These are phyloP conservation scores for Pholiota conissans DNA, from an alignment of 768 basidiomycete species.

Conservation along the genomic window DNA sequence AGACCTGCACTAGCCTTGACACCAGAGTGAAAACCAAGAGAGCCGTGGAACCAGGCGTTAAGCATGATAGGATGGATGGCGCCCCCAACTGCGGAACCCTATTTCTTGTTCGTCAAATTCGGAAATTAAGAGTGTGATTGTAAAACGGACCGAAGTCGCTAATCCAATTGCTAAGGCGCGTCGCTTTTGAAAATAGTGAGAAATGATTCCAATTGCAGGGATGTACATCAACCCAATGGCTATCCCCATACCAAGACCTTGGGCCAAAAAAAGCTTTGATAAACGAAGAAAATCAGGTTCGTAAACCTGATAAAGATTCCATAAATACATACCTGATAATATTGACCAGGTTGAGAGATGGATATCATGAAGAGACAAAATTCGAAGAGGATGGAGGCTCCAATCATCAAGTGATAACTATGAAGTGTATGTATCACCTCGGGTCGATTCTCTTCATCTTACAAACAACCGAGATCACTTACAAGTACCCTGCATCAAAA, in stretches of 20 bases:
- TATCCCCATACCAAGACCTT: conserved; percentile 49
- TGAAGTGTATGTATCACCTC: neutral
- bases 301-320: conserved; percentile 24
- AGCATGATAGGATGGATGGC: conserved; percentile 64
- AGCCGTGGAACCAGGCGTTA: conserved; percentile 49
- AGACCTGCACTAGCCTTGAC: conserved; percentile 50
- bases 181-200: conserved; percentile 37
- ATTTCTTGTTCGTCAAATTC: neutral
- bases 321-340: conserved; percentile 33
- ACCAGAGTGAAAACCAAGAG: conserved; percentile 52
- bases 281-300: conserved; percentile 22
- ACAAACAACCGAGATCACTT: no score
- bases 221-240: conserved; percentile 52
- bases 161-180: conserved; percentile 35
- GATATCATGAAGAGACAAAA: conserved; percentile 50
- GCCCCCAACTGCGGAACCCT: conserved; percentile 59
- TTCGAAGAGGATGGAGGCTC: conserved; percentile 43
- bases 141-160: conserved; percentile 28
- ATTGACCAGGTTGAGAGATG: conserved; percentile 35
- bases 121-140: neutral
- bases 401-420: conserved; percentile 45
- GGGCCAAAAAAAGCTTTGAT: conserved; percentile 44
- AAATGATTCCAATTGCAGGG: conserved; percentile 39
- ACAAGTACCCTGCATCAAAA: conserved; percentile 29
- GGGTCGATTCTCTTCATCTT: no score